phyloP scores from a whole-genome alignment of 306 rosid species.

The Phaseolus lunatus region DNA sequence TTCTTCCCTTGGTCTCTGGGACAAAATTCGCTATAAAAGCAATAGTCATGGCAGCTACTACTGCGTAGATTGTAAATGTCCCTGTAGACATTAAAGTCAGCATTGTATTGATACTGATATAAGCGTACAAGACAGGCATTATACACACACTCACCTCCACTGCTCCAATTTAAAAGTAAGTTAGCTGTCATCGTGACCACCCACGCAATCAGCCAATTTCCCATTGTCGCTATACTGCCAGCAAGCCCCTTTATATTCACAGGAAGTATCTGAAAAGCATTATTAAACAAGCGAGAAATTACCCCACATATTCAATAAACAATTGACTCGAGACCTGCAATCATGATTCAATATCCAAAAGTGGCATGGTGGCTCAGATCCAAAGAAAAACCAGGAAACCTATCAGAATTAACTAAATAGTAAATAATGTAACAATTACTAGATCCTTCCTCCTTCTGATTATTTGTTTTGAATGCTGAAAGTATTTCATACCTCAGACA shows the following conservation, averaged over 20 bases:
- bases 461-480: not conserved
- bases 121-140: constrained; percentile 6
- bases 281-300: constrained; percentile 31
- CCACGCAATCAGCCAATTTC: constrained; percentile 73
- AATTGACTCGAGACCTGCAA: constrained; percentile 14
- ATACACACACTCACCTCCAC: constrained; percentile 59
- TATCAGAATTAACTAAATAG: constrained; percentile 5
- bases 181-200: constrained; percentile 78
- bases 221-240: constrained; percentile 76
- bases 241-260: constrained; percentile 83
- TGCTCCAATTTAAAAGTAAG: constrained; percentile 77
- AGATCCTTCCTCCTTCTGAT: constrained; percentile 15
- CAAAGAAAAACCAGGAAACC: constrained; percentile 23
- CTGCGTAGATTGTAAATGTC: constrained; percentile 67
- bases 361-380: constrained; percentile 32
- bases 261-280: constrained; percentile 71
- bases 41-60: constrained; percentile 62
- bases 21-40: constrained; percentile 65
- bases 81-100: constrained; percentile 51
- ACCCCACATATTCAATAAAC: constrained; percentile 31
- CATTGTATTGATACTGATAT: constrained; percentile 22
- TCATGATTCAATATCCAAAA: constrained; percentile 22
- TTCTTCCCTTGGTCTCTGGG: constrained; percentile 89
- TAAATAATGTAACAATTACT: constrained; percentile 20
- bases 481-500: constrained; percentile 76